Evolutionary conservation across 2,329 filamentous ascomycete species (phyloP).

Genomic region (Diaporthe eres): DNA sequence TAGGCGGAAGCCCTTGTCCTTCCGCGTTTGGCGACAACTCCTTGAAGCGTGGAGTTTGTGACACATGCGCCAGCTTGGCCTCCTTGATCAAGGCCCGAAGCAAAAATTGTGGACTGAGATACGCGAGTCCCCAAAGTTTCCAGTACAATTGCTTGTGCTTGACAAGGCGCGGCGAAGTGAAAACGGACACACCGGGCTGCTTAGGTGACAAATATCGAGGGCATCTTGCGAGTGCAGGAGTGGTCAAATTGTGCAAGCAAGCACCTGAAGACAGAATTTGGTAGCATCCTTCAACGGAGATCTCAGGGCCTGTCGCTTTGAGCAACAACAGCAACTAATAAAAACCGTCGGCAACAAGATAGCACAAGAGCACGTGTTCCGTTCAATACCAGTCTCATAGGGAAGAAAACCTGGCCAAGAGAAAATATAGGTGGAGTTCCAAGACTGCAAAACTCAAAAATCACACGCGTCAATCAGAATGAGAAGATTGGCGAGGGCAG

Average conservation of each 20-base stretch:
- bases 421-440: neutral
- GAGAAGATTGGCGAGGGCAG: conserved; percentile 15
- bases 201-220: neutral
- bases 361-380: conserved; percentile 9
- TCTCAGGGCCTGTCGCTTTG: neutral
- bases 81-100: neutral
- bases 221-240: neutral
- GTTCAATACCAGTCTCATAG: neutral
- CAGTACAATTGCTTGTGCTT: conserved; percentile 12
- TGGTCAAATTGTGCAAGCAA: neutral
- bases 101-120: neutral
- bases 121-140: neutral
- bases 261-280: neutral
- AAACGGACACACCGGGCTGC: neutral
- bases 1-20: conserved; percentile 20
- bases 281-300: neutral
- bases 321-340: neutral
- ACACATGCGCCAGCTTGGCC: conserved; percentile 8
- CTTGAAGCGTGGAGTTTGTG: conserved; percentile 17
- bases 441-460: conserved; percentile 2
- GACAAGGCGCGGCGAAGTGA: neutral
- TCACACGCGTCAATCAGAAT: conserved; percentile 1
- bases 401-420: neutral
- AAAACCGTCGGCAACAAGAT: neutral
- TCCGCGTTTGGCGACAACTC: conserved; percentile 4